Base-by-base conservation (phyloP, 1,284 basidiomycete genomes). In the Schizophyllum amplum region DNA sequence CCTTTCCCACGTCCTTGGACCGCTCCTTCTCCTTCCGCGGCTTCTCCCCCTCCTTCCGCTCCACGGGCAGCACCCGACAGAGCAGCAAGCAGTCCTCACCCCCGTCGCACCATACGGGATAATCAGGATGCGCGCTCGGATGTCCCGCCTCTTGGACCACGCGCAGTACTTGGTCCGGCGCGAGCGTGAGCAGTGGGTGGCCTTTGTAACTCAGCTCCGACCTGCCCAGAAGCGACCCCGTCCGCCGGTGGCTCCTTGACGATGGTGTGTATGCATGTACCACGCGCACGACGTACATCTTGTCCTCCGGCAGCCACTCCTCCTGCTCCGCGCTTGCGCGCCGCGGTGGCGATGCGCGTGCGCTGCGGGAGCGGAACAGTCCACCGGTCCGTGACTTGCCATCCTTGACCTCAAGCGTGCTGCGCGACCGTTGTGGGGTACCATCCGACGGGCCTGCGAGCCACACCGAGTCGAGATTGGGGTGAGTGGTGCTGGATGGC, bases 61-160 rank as follows among this genome's bases (percentile, higher is more conserved):
- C 33, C 33, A 17, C 33, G 11, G 33, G 4, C 11, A 42, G 33
- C n/a, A n/a, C n/a, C 53, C 85, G 66, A 59, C 77, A 78, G 21
- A 90, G 75, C 55, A 91, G 71, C 61, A 92, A 70, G 69, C 87
- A 90, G 62, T 91, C 89, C 62, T 88, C 88, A 7, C 88, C 87
- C 54, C 90, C 87, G 62, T 90, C 87, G 26, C 90, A 83, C 64
- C 83, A 82, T 57, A 91, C 66, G 4, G 89, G 89, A 48, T 91
- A 70, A 61, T 86, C 81, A 2, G 77, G 75, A 63, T 88, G 86
- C 24, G 78, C 74, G 51, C 81, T 82, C 15, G 88, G 89, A 66
- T 90, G 89, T 0, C 89, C 88, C 0, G 81, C 83, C 67, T 91
- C 89, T 61, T 82, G 77, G 55, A 91, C 68, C 6, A 92, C 81